A percentile compares a stretch with the other conserved stretches of the same genome.
Evolutionary conservation across 805 yeast species (phyloP).

Genomic region (Torulaspora microellipsoides): DNA sequence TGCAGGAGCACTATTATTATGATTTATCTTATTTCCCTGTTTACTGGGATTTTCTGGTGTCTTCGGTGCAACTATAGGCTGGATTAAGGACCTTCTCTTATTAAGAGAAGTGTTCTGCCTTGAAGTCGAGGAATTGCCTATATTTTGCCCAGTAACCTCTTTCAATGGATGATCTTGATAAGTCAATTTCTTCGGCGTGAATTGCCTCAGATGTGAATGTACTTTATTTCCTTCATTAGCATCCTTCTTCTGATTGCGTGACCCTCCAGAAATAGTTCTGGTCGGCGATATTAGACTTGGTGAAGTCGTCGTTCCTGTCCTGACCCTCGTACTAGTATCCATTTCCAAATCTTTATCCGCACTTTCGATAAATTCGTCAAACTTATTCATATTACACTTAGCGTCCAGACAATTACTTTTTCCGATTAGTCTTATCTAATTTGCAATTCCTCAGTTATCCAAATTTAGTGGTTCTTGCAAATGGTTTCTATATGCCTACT

Average conservation of each 20-base stretch:
- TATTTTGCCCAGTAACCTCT: constrained; percentile 1
- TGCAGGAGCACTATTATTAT: constrained; percentile 8
- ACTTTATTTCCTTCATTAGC: constrained; percentile 3
- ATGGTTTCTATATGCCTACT: too few relatives aligned
- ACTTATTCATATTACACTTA: constrained; percentile 23
- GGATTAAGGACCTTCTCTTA: constrained; percentile 28
- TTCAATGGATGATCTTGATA: constrained; percentile 20
- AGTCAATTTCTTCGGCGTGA: constrained; percentile 20
- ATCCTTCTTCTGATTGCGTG: neutral
- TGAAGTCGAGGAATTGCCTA: constrained; percentile 1
- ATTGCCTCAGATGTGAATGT: constrained; percentile 17
- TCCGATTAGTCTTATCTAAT: too few relatives aligned
- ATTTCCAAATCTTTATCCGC: constrained; percentile 33
- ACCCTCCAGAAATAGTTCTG: constrained; percentile 1
- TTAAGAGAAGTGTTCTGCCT: constrained; percentile 14
- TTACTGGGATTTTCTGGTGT: constrained; percentile 10
- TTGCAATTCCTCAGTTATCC: too few relatives aligned
- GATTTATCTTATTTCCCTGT: neutral
- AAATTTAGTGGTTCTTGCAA: too few relatives aligned
- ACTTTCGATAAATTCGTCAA: constrained; percentile 37
- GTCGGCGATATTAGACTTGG: constrained; percentile 5
- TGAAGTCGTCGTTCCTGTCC: constrained; percentile 12
- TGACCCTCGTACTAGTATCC: constrained; percentile 35
- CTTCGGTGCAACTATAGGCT: constrained; percentile 25
- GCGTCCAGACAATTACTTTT: too few relatives aligned